Base-by-base conservation (phyloP, 139 green algal genomes). In the Micractinium conductrix region DNA sequence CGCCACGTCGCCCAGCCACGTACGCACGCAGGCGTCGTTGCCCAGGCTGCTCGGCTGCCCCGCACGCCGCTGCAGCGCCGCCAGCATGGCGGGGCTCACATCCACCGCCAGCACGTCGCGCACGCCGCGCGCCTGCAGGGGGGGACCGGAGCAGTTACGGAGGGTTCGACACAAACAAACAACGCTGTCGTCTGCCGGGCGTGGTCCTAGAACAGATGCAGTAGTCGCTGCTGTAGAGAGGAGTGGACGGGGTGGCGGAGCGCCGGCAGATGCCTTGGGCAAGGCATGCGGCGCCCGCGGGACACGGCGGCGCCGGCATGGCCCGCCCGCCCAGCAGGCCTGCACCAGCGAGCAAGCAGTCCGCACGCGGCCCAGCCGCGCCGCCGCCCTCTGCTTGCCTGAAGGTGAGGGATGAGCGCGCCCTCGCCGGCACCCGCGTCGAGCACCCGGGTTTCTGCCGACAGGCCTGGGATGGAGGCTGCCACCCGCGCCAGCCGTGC, bases 91-190 rank as follows among this genome's bases (percentile, higher is more conserved):
- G 10, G 78, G 81, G 48, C 84, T 88, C 21, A 95, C 50, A 65
- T 96, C 93, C 9, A 95, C 92, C 5, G 91, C 91, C 19, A 94
- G 79, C 26, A 97, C 92, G 89, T 95, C 93, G 16, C 69, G 40
- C 42, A 92, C 88, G 22, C 93, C 93, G 1, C 75, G 76, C 7
- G 65, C 79, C 78, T 90, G 68, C 24, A 43, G 1, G 3, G 63
- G 4, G 43, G 3, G 30, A 43, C 0, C 1, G 33, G 26, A 48
- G 74, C 4, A 30, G 8, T 19, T 19, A 71, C 38, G n/a, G n/a
- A n/a, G n/a, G n/a, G n/a, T n/a, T n/a, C n/a, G n/a, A n/a, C n/a
- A n/a, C n/a, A n/a, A n/a, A n/a, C n/a, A n/a, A n/a, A n/a, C n/a
- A n/a, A n/a, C n/a, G n/a, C n/a, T n/a, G n/a, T n/a, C n/a, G n/a